Evolutionary conservation across 352 stramenopile genomes (phyloP).

Genomic region (Globisporangium paroecandrum): DNA sequence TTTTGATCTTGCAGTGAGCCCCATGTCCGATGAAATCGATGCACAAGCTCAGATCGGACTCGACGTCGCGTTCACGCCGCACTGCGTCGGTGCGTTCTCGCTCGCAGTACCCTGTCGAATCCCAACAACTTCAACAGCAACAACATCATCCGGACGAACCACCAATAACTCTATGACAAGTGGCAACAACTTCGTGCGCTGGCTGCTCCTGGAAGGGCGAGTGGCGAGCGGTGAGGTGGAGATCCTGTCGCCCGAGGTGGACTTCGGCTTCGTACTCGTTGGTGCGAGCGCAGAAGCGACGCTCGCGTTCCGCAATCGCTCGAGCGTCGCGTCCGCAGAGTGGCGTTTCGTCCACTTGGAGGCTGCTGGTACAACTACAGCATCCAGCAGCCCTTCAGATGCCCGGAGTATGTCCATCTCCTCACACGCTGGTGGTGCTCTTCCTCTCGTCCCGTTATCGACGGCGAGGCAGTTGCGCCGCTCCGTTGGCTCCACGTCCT

Average conservation of each 20-base stretch:
- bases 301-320: conserved; percentile 32
- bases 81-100: conserved; percentile 40
- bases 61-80: conserved; percentile 38
- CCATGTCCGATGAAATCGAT: conserved; percentile 24
- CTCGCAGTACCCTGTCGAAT: conserved; percentile 43
- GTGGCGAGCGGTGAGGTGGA: conserved; percentile 41
- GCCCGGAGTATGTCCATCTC: background rate
- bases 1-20: conserved; percentile 27
- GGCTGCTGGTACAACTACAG: conserved; percentile 1
- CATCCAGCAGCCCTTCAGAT: background rate
- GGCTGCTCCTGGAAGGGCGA: conserved; percentile 47
- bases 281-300: conserved; percentile 39
- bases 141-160: background rate
- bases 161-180: background rate
- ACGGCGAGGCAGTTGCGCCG: conserved; percentile 21
- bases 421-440: background rate
- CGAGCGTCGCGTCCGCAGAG: conserved; percentile 22
- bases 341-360: conserved; percentile 56
- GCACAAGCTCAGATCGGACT: conserved; percentile 18
- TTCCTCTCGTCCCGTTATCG: background rate
- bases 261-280: conserved; percentile 74
- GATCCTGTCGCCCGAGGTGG: conserved; percentile 48
- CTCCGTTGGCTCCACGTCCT: conserved; percentile 28
- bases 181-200: conserved; percentile 35
- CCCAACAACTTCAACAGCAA: background rate